Base-by-base conservation (phyloP, 345 rosid genomes). In the Pugionium dolabratum region DNA sequence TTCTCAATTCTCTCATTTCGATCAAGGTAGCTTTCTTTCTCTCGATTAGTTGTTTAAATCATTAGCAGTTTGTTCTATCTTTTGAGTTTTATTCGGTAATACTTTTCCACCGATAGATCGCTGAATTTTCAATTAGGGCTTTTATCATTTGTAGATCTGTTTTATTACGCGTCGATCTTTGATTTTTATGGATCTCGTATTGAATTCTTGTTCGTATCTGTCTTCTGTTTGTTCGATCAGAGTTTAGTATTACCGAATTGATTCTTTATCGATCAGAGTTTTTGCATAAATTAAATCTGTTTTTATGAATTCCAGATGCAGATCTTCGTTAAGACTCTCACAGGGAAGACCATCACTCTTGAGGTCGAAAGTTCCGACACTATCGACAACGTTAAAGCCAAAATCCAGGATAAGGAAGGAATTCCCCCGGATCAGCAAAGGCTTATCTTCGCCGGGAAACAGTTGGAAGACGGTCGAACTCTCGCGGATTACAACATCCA, bases 251-350 rank as follows among this genome's bases (percentile, higher is more conserved):
- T 18, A 42, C 29, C 10, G 37, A 31, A 9, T 4, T 8, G 25
- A 50, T 33, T 29, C 6, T 18, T 43, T 26, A 11, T 11, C 45
- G 9, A 57, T 73, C 5, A 31, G 0, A 0, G 18, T 4, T 42
- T 40, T 36, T 36, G 18, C 18, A 18, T 18, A 18, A 18, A 6
- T 37, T 37, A 7, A 37, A 4, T 7, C 8, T 37, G 4, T 5
- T 4, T 5, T 43, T 63, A 8, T 44, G 53, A 36, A 46, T 37
- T 45, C 1, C 68, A 75, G 79, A 75, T 75, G 79, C 79, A 75
- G 66, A 75, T 75, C 54, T 73, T 73, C 27, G 76, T 72, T 4
- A 72, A 72, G 45, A 71, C 75, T 25, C 69, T 70, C 42, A 63
- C 75, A 29, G 65, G 65, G 1, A 67, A 57, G 72, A 67, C 72